Evolutionary conservation across 164 flowering plant species (phyloP), one percentile per base, ranked within the genome.

Genomic region (Vitis riparia): DNA sequence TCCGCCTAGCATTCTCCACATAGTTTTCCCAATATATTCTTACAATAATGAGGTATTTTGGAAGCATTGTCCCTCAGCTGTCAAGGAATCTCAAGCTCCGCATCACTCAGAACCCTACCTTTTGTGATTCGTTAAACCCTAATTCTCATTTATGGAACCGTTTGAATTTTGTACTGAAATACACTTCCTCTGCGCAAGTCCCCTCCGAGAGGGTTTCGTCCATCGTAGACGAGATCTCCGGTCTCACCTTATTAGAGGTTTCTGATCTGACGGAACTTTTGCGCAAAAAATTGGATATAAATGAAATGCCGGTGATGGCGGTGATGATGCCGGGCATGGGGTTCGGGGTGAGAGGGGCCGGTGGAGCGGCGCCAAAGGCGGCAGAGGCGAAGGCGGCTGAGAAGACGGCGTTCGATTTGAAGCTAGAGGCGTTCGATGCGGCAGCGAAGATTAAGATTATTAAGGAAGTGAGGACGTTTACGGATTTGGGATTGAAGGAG

Each of bases 311-410:
- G 29, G 49, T 81, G 9, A 89, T 92, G 94, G 80, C 78, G 47
- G 68, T 86, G 75, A 94, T 91, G 97, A 91, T 88, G 91, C 93
- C 97, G 1, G 97, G 96, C 56, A 88, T 86, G 96, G 87, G 84
- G 9, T 74, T 85, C 49, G 79, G 86, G 13, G 77, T 27, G 14
- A 80, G 76, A 8, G 78, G 70, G 10, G 85, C 80, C 10, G 78
- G 67, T 2, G 82, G 79, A 3, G 90, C 77, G 1, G 86, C 84
- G 5, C 75, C 53, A 32, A 73, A 74, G 63, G 85, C n/a, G 29
- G 93, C 80, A 76, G 87, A 91, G 82, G 77, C 75, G 82, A 78
- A 78, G 79, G 86, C 72, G 53, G 97, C 44, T 37, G 44, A 91
- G 88, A 92, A 91, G 77, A 91, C 95, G 23, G 83, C 86, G 3